Evolutionary conservation across 768 basidiomycete species (phyloP).

Genomic region (Pluteus cervinus): DNA sequence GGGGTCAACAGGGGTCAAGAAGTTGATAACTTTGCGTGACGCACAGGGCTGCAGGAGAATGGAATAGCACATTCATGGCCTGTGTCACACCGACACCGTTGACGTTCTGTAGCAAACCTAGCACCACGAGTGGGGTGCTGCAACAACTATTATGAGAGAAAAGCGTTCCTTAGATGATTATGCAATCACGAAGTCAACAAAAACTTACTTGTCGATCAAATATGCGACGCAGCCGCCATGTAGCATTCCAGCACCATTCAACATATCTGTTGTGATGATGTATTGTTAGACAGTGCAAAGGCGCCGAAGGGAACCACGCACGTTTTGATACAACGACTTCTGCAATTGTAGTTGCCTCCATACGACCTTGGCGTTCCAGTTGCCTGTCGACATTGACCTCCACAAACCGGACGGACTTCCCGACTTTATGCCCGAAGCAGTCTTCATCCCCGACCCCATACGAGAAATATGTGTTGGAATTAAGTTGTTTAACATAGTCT

Average conservation of each 20-base stretch:
- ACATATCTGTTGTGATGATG: constrained; percentile 42
- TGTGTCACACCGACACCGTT: constrained; percentile 77
- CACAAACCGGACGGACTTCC: constrained; percentile 52
- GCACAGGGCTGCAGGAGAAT: constrained; percentile 60
- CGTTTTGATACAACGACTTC: constrained; percentile 61
- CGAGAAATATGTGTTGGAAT: constrained; percentile 57
- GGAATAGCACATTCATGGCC: constrained; percentile 63
- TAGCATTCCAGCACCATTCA: constrained; percentile 71
- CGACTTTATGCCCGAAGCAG: constrained; percentile 57
- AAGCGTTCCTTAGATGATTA: constrained; percentile 1
- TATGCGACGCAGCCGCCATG: constrained; percentile 75
- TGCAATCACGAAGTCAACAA: neutral
- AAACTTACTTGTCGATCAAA: constrained; percentile 61
- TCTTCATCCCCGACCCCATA: constrained; percentile 67
- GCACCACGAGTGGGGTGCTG: constrained; percentile 59
- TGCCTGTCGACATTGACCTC: constrained; percentile 48
- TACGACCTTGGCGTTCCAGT: constrained; percentile 39
- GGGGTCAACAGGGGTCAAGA: constrained; percentile 3
- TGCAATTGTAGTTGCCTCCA: constrained; percentile 57
- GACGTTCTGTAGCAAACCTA: constrained; percentile 51
- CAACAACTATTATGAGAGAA: constrained; percentile 40
- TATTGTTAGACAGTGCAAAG: neutral
- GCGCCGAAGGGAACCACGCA: constrained; percentile 24
- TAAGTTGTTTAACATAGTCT: constrained; percentile 57
- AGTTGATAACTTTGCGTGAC: constrained; percentile 15